Evolutionary conservation across 345 rosid genomes (phyloP).

Genomic region (Combretum micranthum): DNA sequence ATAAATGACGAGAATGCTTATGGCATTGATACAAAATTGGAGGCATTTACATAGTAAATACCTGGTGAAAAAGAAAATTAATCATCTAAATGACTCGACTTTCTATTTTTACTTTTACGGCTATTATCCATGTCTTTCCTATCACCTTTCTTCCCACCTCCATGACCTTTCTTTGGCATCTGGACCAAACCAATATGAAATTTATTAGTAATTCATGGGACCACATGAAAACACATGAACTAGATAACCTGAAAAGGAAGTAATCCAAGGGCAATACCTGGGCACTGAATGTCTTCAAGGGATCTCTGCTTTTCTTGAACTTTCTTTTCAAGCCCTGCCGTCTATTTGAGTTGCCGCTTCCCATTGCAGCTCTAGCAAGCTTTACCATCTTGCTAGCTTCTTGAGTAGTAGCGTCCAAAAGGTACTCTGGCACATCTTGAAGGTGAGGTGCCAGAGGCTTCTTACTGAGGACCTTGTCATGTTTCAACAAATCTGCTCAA

Average conservation of each 20-base stretch:
- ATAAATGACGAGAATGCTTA: too few relatives aligned
- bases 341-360: conserved; percentile 28
- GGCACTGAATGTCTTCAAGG: conserved; percentile 44
- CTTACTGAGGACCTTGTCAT: conserved; percentile 78
- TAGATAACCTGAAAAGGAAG: neutral
- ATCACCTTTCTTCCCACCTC: conserved; percentile 26
- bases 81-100: too few relatives aligned
- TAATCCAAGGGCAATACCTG: conserved; percentile 26
- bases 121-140: conserved; percentile 12
- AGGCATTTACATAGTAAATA: neutral
- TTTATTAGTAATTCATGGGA: neutral
- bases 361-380: conserved; percentile 86
- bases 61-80: neutral
- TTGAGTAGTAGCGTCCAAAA: conserved; percentile 60
- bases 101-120: conserved; percentile 28
- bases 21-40: conserved; percentile 8
- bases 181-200: conserved; percentile 8
- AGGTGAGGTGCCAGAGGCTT: conserved; percentile 58
- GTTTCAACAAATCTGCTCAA: conserved; percentile 66
- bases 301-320: conserved; percentile 49
- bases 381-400: conserved; percentile 84
- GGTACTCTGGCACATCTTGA: conserved; percentile 66
- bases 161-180: conserved; percentile 26
- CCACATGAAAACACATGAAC: neutral
- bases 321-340: conserved; percentile 41